Evolutionary conservation across 139 green algal species (phyloP).

Genomic region (Chlorella sp.): DNA sequence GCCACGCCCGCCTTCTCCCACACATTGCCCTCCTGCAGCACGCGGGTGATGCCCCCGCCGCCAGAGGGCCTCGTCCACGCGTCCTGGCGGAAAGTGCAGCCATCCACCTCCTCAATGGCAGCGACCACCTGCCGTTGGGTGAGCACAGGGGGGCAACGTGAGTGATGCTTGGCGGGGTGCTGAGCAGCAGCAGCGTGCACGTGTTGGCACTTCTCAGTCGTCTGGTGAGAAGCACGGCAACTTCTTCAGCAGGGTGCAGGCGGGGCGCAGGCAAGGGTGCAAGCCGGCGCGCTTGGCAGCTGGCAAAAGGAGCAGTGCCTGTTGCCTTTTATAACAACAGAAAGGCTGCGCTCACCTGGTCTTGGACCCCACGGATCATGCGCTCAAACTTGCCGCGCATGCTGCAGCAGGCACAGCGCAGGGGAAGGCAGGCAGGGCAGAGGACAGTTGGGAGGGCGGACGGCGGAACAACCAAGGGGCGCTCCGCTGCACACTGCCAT

Average conservation of each 20-base stretch:
- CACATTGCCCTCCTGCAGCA: conserved; percentile 83
- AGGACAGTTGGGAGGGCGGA: background rate
- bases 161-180: too few species aligned
- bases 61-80: conserved; percentile 90
- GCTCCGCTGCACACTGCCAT: background rate
- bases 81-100: conserved; percentile 92
- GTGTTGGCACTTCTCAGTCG: too few species aligned
- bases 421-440: background rate
- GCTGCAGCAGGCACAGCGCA: conserved; percentile 5
- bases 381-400: conserved; percentile 72
- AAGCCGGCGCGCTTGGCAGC: too few species aligned
- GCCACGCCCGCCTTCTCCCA: conserved; percentile 91
- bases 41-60: conserved; percentile 95
- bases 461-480: background rate
- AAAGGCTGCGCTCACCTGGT: conserved; percentile 76
- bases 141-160: too few species aligned
- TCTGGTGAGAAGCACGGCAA: too few species aligned
- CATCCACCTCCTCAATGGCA: conserved; percentile 93
- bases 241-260: too few species aligned
- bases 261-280: too few species aligned
- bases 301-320: too few species aligned
- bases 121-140: background rate
- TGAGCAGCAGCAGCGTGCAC: too few species aligned
- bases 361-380: conserved; percentile 72
- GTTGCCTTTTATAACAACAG: background rate